Percentiles rank a stretch among this genome's conserved stretches.
phyloP scores from a whole-genome alignment of 2,329 filamentous ascomycete species.

The Chaetomiaceae sp. region DNA sequence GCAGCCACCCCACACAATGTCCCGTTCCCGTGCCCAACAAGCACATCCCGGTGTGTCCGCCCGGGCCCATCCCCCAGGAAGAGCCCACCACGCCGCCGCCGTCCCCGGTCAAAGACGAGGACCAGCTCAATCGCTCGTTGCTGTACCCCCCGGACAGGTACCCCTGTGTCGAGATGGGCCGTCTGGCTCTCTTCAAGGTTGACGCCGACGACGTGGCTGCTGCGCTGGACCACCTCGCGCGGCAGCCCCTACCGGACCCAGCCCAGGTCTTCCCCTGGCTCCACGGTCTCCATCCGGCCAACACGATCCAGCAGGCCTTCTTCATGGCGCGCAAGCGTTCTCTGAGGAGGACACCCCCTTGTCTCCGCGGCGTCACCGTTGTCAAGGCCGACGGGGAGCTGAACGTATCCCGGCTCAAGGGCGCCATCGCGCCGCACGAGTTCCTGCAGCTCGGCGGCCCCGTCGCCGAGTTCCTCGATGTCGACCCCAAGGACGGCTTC shows the following conservation, averaged over 20 bases:
- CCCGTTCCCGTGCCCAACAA: constrained; percentile 69
- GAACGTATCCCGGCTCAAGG: constrained; percentile 70
- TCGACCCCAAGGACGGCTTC: constrained; percentile 85
- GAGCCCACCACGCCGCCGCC: constrained; percentile 59
- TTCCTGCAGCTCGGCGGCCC: constrained; percentile 54
- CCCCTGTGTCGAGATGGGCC: constrained; percentile 45
- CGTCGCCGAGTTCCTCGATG: constrained; percentile 66
- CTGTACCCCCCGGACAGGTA: constrained; percentile 70
- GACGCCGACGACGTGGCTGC: constrained; percentile 62
- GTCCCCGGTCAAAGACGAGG: constrained; percentile 57
- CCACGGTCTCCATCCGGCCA: constrained; percentile 84
- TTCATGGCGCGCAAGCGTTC: constrained; percentile 73
- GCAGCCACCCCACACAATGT: constrained; percentile 32
- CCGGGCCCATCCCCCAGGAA: constrained; percentile 60
- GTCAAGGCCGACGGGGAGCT: constrained; percentile 88
- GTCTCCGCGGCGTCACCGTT: constrained; percentile 74
- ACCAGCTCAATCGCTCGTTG: constrained; percentile 60
- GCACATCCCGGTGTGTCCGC: constrained; percentile 83
- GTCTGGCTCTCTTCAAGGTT: constrained; percentile 67
- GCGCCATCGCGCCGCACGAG: constrained; percentile 78
- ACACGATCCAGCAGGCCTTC: constrained; percentile 84
- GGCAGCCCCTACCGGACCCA: constrained; percentile 78
- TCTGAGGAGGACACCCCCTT: constrained; percentile 67
- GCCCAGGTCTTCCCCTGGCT: constrained; percentile 93
- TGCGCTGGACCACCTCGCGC: constrained; percentile 70